Evolutionary conservation across 1,284 basidiomycete species (phyloP), one percentile per base, ranked within the genome.

Genomic region (Mycena citricolor): DNA sequence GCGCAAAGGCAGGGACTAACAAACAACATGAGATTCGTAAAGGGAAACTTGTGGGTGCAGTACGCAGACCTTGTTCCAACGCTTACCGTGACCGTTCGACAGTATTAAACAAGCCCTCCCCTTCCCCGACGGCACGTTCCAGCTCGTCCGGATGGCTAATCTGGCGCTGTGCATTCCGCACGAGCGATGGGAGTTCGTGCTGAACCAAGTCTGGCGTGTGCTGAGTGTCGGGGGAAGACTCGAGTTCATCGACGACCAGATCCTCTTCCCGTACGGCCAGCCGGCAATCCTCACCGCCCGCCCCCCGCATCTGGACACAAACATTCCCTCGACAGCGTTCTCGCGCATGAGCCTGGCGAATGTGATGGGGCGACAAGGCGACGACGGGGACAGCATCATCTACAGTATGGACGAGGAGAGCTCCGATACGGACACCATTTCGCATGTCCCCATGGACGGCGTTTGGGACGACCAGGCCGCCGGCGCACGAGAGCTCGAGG

Each of bases 181-280:
- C 29, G 64, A 73, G 12, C 63, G 69, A 40, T 89, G 85, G 85
- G 62, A 70, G 23, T 65, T 66, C 32, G 63, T 90, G 6, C 51
- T 89, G 12, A 52, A 56, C 0, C 79, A 90, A 68, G 74, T 72
- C 5, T 61, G 69, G 13, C 79, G 86, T 12, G 71, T 90, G 8
- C 68, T 89, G 14, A 67, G 65, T n/a, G 67, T 68, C 7, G 74
- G 72, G 16, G 83, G 86, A 5, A 71, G 75, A 12, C 64, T 88
- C 2, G 86, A 89, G 59, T 56, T 88, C 35, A 79, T 89, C 44
- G 83, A 86, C 61, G 86, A 89, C 58, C 68, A 81, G 52, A 61
- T 85, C 22, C 63, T 76, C 54, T 86, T 84, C 55, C 81, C 84
- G 1, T 79, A 77, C 43, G 62, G 64, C 26, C 61, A 47, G 21